Evolutionary conservation across 257 asterid genomes (phyloP).

Genomic region (Solanum virginianum): DNA sequence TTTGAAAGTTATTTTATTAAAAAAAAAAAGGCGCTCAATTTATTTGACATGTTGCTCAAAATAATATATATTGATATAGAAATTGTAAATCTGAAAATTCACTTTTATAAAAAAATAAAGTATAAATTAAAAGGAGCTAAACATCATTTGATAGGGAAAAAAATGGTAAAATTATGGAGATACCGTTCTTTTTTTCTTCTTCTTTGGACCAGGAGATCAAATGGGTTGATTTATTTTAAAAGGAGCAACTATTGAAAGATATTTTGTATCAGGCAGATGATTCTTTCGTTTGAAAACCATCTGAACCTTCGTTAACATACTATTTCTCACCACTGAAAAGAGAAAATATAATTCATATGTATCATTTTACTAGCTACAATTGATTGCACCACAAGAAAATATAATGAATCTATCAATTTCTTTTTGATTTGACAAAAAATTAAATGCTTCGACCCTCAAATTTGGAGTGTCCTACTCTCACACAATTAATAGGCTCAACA

Average conservation of each 20-base stretch:
- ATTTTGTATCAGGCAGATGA: no score
- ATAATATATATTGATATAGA: background rate
- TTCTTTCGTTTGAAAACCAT: no score
- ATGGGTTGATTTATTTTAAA: background rate
- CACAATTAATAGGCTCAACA: no score
- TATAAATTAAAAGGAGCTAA: no score
- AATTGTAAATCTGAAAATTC: no score
- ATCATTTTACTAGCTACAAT: background rate
- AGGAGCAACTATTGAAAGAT: no score
- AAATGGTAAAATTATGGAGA: no score
- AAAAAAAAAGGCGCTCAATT: background rate
- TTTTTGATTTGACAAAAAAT: background rate
- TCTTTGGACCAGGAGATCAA: background rate
- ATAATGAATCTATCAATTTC: background rate
- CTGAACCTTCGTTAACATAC: background rate
- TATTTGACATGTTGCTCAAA: background rate
- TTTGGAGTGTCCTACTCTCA: no score
- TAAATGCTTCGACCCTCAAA: no score
- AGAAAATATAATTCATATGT: background rate
- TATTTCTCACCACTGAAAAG: background rate
- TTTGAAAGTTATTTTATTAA: background rate
- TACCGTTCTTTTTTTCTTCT: background rate
- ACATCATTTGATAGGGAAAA: no score
- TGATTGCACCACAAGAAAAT: background rate
- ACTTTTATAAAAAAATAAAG: no score